Evolutionary conservation across 2,329 filamentous ascomycete species (phyloP).

Genomic region (Colletotrichum caudatum): DNA sequence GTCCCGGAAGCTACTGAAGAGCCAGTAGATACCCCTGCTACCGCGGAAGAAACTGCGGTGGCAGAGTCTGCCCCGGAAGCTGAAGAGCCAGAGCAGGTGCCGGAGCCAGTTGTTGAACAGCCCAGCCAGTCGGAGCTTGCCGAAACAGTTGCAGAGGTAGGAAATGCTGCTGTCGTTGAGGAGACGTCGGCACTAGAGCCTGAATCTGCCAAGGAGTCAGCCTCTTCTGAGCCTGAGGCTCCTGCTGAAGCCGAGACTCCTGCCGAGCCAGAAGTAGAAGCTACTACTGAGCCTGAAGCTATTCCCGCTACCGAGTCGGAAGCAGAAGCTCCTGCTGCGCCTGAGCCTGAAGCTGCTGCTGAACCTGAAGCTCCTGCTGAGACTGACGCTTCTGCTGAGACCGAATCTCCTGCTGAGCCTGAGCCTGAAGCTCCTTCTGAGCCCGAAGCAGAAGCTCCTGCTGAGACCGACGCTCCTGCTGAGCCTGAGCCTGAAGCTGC

Average conservation of each 20-base stretch:
- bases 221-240: neutral
- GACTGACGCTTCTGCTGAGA: conserved; percentile 3
- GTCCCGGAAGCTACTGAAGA: conserved; percentile 3
- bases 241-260: neutral
- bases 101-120: conserved; percentile 13
- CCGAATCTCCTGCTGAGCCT: neutral
- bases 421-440: neutral
- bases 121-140: conserved; percentile 14
- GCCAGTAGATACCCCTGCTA: conserved; percentile 4
- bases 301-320: too few relatives aligned
- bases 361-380: neutral
- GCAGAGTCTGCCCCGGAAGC: conserved; percentile 18
- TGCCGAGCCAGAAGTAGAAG: neutral
- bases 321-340: neutral
- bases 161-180: conserved; percentile 28
- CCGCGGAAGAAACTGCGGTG: neutral
- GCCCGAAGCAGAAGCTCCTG: too few relatives aligned
- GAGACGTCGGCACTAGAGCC: conserved; percentile 1
- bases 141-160: conserved; percentile 8
- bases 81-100: conserved; percentile 1
- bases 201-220: neutral
- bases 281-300: neutral
- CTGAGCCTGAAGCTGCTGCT: neutral
- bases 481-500: neutral
- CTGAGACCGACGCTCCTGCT: neutral